Base-by-base conservation (phyloP, 2,329 filamentous ascomycete species). In the Paraconiothyrium brasiliense region DNA sequence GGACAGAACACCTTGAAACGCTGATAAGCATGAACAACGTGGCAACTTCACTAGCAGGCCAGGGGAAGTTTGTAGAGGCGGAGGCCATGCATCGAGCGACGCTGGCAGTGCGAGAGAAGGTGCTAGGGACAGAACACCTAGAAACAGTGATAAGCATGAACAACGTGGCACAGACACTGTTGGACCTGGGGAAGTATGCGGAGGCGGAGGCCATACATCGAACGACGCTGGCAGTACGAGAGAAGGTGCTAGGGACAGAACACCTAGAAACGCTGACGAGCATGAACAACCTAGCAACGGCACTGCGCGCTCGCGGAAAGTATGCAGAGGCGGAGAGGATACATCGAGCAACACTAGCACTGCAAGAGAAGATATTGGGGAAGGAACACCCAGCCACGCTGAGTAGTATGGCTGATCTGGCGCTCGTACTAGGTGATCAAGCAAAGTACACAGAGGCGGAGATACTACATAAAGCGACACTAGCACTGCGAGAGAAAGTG, bases 121-220 rank as follows among this genome's bases (percentile, higher is more conserved):
- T 46, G 43, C 37, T 56, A 16, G 58, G 58, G 8, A 37, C 46
- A 5, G 30, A 60, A 27, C 58, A 60, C 30, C 58, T 35, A 44
- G 1, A 24, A 0, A 57, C 46, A 35, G 37, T 60, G 24, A 51
- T 1, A 1, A 56, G 22, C 35, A 32, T 52, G 14, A 7, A 41
- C 20, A 4, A 16, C 1, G 34, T 52, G 10, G 54, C 39, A 32
- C 2, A 1, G 13, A 11, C 56, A 56, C 55, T 61, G 24, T 2
- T 7, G 4, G 35, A 24, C 46, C 44, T 57, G 57, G 57, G 60
- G 32, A 54, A 62, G 35, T 55, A 61, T 41, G 54, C 14, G 13
- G 47, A 14, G 14, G 30, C 27, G 10, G 47, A 49, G 47, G 11
- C 13, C 27, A 49, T 49, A 27, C 8, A 32, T 49, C 47, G 27